Conservation (phyloP, 2,329 filamentous ascomycete genomes). For the Septoria petroselini region DNA sequence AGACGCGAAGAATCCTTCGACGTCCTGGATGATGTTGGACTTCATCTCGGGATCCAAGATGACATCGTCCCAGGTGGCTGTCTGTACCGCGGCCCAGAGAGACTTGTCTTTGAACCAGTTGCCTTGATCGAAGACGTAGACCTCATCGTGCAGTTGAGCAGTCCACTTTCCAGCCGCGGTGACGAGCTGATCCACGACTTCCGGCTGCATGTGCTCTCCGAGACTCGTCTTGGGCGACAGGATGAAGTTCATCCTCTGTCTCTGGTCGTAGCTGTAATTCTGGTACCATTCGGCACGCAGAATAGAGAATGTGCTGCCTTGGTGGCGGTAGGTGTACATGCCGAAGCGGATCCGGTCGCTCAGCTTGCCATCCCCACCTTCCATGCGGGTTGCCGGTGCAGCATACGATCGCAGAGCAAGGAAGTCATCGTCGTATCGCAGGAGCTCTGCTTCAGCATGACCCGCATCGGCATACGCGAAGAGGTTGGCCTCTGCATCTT, state of each 20-base stretch:
- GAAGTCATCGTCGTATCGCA: constrained; percentile 38
- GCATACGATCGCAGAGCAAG: constrained; percentile 37
- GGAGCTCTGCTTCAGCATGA: constrained; percentile 38
- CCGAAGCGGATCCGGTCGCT: constrained; percentile 41
- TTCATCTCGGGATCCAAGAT: constrained; percentile 48
- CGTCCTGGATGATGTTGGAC: constrained; percentile 40
- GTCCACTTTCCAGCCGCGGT: constrained; percentile 41
- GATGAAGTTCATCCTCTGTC: constrained; percentile 20
- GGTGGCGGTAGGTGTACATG: constrained; percentile 43
- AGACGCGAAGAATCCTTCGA: constrained; percentile 43
- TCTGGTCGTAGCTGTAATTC: not conserved
- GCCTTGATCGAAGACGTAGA: constrained; percentile 46
- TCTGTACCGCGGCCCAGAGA: constrained; percentile 42
- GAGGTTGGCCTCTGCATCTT: constrained; percentile 29
- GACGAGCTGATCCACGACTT: constrained; percentile 39
- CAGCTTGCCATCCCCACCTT: constrained; percentile 37
- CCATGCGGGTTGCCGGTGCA: constrained; percentile 39
- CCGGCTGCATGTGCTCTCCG: constrained; percentile 27
- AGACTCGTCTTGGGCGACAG: constrained; percentile 15
- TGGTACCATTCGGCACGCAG: constrained; percentile 40
- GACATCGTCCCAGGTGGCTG: constrained; percentile 46
- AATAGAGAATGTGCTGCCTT: constrained; percentile 40
- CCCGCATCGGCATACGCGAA: constrained; percentile 44
- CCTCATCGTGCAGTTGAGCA: constrained; percentile 40
- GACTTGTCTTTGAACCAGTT: constrained; percentile 42